Evolutionary conservation across 257 asterid species (phyloP), one percentile per base, ranked within the genome.

Genomic region (Paulownia fortunei): DNA sequence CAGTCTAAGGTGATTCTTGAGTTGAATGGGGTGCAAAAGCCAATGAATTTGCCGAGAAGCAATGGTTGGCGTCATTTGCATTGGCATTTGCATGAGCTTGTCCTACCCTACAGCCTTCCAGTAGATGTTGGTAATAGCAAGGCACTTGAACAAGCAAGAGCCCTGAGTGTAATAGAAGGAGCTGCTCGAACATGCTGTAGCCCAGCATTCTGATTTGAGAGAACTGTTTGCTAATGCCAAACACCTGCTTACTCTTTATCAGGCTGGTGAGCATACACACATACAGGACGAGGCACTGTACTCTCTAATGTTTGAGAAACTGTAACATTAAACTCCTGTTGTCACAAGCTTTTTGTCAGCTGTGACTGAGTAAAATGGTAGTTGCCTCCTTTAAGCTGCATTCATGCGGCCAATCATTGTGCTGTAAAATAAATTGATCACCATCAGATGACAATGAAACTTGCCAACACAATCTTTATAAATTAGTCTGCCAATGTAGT

Each of bases 141-240:
- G 83, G 84, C 84, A 10, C 86, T 88, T 1, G 93, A 88, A 32
- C 85, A 87, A 67, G 89, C 78, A 0, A 76, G 78, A 39, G 90
- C 82, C 0, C 18, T 88, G 84, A 84, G 79, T 4, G 82, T 88
- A 67, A 63, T 90, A 30, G 91, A 86, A 52, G 87, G 84, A 1
- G 90, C 80, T 23, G 88, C 90, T 8, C 74, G 86, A n/a, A 11
- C 75, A 85, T 52, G 76, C 62, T 2, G 79, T 81, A n/a, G 8
- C 60, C 1, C 89, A 79, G 21, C 32, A 85, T 73, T 87, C 93
- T 1, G 82, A 85, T 3, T 42, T 87, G 76, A 83, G 82, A 59
- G 93, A 90, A 2, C n/a, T 88, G 73, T 86, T 85, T 82, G 82
- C 87, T n/a, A 82, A 80, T 85, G 96, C 92, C 8, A 86, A 87